Evolutionary conservation across 2,329 filamentous ascomycete genomes (phyloP), one percentile per base, ranked within the genome.

Genomic region (Pseudocercospora musae): DNA sequence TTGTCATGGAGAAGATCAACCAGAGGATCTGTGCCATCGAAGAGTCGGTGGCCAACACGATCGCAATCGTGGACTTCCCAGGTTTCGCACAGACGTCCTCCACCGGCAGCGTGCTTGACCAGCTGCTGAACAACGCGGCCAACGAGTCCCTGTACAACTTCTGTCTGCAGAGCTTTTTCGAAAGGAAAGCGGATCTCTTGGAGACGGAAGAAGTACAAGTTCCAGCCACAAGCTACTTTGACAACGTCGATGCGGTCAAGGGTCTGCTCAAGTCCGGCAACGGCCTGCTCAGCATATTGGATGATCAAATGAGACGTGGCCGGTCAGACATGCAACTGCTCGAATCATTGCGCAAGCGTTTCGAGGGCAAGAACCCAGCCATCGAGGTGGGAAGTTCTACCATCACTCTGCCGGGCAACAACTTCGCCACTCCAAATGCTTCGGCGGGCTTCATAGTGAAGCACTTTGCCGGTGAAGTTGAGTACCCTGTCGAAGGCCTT

Each of bases 401-500:
- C 0, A 85, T 90, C 27, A 87, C 89, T 66, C 82, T 96, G 25
- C 91, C 91, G 5, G 92, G 93, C 57, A 95, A 90, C 79, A 96
- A 96, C 75, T 96, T 96, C 76, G 81, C 89, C 55, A 94, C 93
- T 0, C 89, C 91, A 65, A 96, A 96, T 76, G 84, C 86, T 0
- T 83, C 90, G 0, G 89, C 92, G 4, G 85, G 85, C 9, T 99
- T 99, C 78, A 93, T 92, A 0, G 88, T 99, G 60, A 92, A 90
- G 76, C 95, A 99, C 77, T 99, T 96, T 76, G 94, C 94, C 42
- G 95, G 95, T 56, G 95, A 98, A 74, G 91, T 99, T 4, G 95
- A 99, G 64, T 99, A 99, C 73, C 88, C 91, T 1, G 85, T 96
- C 64, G 89, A 89, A 70, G 91, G 91, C 4, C 80, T 99, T 21